Conservation (phyloP, 176 grass and related monocot genomes). For the Musa troglodytarum region DNA sequence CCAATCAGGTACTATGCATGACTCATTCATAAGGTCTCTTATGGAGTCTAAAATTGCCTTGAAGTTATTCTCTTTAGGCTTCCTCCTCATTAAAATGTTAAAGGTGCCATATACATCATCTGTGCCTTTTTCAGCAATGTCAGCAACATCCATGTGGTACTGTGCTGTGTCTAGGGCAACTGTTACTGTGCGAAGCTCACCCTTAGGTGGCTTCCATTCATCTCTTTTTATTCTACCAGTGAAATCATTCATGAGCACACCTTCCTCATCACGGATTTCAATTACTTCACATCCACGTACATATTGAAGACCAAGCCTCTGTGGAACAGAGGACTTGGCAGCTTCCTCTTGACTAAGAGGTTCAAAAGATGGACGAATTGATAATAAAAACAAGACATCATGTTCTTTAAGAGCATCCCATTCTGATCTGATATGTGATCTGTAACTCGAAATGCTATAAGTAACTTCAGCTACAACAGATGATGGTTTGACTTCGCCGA, state of each 20-base stretch:
- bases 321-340: constrained; percentile 82
- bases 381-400: constrained; percentile 90
- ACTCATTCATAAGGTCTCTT: constrained; percentile 99
- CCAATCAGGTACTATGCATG: constrained; percentile 97
- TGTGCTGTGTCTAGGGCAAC: constrained; percentile 90
- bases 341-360: constrained; percentile 82
- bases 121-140: constrained; percentile 60
- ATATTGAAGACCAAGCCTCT: constrained; percentile 88
- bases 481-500: constrained; percentile 93
- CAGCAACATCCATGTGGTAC: constrained; percentile 76
- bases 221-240: constrained; percentile 94
- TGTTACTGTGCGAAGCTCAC: constrained; percentile 81
- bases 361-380: constrained; percentile 87
- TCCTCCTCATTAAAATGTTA: constrained; percentile 95
- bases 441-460: constrained; percentile 80
- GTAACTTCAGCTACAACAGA: constrained; percentile 77
- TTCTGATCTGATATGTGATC: constrained; percentile 79
- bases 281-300: constrained; percentile 95
- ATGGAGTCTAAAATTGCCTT: constrained; percentile 98
- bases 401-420: constrained; percentile 93
- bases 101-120: constrained; percentile 90
- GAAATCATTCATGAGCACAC: constrained; percentile 95
- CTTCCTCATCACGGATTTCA: constrained; percentile 85
- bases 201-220: constrained; percentile 96
- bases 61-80: constrained; percentile 99